These are phyloP conservation scores for Globisporangium barbulae DNA, from an alignment of 352 stramenopile species.

Conservation along the genomic window DNA sequence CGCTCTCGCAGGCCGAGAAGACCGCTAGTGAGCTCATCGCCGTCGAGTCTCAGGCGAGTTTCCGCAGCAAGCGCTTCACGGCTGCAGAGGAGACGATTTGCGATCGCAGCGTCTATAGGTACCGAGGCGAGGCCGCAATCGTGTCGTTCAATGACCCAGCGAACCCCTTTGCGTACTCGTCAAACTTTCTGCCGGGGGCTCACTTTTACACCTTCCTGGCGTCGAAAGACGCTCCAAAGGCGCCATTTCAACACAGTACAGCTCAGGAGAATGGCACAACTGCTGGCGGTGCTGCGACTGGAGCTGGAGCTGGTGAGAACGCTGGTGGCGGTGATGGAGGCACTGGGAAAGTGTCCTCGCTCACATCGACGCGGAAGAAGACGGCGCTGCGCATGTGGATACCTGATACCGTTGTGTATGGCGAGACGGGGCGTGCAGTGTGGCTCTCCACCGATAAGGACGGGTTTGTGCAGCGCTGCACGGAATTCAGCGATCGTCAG, in stretches of 20 bases:
- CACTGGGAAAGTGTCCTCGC: background rate
- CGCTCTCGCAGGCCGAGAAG: constrained; percentile 53
- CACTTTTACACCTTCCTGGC: constrained; percentile 83
- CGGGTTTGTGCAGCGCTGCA: constrained; percentile 57
- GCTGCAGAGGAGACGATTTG: constrained; percentile 6
- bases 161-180: constrained; percentile 49
- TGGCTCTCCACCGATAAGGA: constrained; percentile 74
- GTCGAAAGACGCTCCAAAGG: constrained; percentile 30
- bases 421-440: constrained; percentile 61
- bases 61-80: constrained; percentile 18
- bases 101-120: constrained; percentile 40
- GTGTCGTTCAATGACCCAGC: constrained; percentile 58
- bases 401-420: constrained; percentile 79
- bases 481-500: constrained; percentile 67
- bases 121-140: constrained; percentile 48
- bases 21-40: constrained; percentile 22
- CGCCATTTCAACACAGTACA: background rate
- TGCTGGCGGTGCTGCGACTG: background rate
- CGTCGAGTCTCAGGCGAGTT: constrained; percentile 18
- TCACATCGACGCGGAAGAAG: constrained; percentile 15
- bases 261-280: background rate
- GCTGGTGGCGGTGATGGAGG: background rate
- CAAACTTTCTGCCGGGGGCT: constrained; percentile 70
- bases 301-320: background rate
- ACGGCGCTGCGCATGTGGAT: constrained; percentile 58